Evolutionary conservation across 2,329 filamentous ascomycete species (phyloP), one percentile per base, ranked within the genome.

Genomic region (Trichoderma aggressivum): DNA sequence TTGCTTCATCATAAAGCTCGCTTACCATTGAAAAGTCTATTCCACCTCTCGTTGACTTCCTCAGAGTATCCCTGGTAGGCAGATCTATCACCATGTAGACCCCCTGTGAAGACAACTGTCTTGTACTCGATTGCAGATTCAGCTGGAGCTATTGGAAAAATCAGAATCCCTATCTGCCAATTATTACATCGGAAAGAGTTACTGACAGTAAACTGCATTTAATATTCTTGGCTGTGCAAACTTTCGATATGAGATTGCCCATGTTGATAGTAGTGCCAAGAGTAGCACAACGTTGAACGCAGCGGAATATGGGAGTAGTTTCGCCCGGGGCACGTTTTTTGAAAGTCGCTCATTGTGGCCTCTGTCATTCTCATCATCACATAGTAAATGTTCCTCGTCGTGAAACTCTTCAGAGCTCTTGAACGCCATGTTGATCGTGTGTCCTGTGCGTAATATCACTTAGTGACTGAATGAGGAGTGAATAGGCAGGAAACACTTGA

Each of bases 31-130:
- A 85, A 85, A 60, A 88, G 83, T 11, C 82, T 82, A 62, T 86
- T 83, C 88, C 88, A 90, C 16, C 84, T 84, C 63, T 81, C 81
- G 72, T 89, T 87, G 7, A 89, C 87, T 24, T 86, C 84, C 7
- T 83, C 81, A 0, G 86, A 85, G 32, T 81, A 84, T 21, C 88
- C 88, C 59, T 88, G 84, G 74, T 85, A 89, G 4, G 81, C 81
- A 0, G 84, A 85, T n/a, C 73, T 76, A 70, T 84, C 82, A 65
- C 83, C 81, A 28, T 84, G 79, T 0, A 83, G 80, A 28, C 81
- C 81, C 16, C 84, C 75, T 69, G 85, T 85, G 74, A 84, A 87
- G 62, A 84, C 82, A 4, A 84, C 80, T 7, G 80, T 83, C 74
- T 87, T 79, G 75, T 87, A 87, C 73, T 84, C 80, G 5, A 87